Evolutionary conservation across 352 stramenopile species (phyloP), one percentile per base, ranked within the genome.

Genomic region (Pythium utonaiense): DNA sequence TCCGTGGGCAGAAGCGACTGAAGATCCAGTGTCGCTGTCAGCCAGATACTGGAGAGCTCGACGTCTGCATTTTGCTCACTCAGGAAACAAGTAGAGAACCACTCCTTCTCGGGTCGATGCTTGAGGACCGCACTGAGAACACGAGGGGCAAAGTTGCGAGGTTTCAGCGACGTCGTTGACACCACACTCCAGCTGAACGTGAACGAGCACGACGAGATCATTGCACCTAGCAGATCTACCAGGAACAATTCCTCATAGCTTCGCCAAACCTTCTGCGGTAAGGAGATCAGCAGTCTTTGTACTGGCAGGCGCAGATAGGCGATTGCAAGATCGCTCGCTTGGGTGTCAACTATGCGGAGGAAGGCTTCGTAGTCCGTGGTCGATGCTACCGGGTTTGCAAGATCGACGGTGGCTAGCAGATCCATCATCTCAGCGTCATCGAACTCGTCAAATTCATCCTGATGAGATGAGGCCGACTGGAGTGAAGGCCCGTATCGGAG

Each of bases 1-100:
- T 66, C 17, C 4, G 17, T 33, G 13, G 13, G 54, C 12, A 74
- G 56, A 12, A 83, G 56, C 5, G 74, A 67, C 40, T 58, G 55
- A 14, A 86, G 57, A 62, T 94, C 83, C 16, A 94, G 66, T 3
- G 84, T 94, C 50, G 66, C 70, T 42, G 80, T 73, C 21, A 94
- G 38, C 84, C 82, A 94, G 28, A 86, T 66, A 25, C 51, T 77
- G 0, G 63, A 67, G 17, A 94, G 54, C n/a, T 88, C 74, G 51
- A 78, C 67, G 28, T 84, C 82, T 2, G 82, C 67, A 28, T 76
- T 72, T 24, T 38, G 68, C 17, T 88, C 73, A 60, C 69, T 89
- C 27, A 92, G 25, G 21, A 91, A 92, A 16, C 67, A 72, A 14
- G 72, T 86, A 10, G 60, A 66, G 25, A 94, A 73, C 84, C 84